Evolutionary conservation across 169 alveolate species (phyloP), one percentile per base, ranked within the genome.

Genomic region (Plasmodium adleri): DNA sequence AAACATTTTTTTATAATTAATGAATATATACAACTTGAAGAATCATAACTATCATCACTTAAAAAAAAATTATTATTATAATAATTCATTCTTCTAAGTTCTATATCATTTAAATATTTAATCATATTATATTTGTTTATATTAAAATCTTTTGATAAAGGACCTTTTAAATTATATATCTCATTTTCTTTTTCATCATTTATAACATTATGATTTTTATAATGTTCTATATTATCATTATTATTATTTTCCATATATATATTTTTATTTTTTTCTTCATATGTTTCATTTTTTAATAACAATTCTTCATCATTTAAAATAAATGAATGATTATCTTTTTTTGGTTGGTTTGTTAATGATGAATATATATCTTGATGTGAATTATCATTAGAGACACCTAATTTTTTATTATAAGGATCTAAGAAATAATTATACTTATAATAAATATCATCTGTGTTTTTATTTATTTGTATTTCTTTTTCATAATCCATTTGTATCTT

Each of bases 31-130:
- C 90, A 80, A 72, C 83, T 68, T 67, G 83, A 74, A 2, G 90
- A 22, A 72, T 80, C 90, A 54, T 80, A 80, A 50, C 90, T 67
- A 54, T 80, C 90, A 60, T 80, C 90, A n/a, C 85, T 68, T 68
- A 80, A 80, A 80, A 80, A 80, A 60, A 68, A 80, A 67, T 43
- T 68, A 47, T 80, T 80, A 17, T 80, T 80, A n/a, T 62, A 72
- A 52, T 67, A 62, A 15, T 68, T 52, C 90, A 80, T 80, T 49
- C 90, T 54, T 45, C 70, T 80, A 52, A 80, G 67, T 49, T 80
- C 90, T 85, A 80, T 66, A 32, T 80, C 62, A 9, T 59, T 59
- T 62, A 80, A 72, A 62, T 63, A 45, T 2, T 26, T 66, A 13
- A 78, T 20, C 15, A 78, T 58, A 39, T 32, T 17, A 45, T 74